These are phyloP conservation scores for Ceratocystis cacaofunesta DNA, from an alignment of 2,329 filamentous ascomycete genomes.

Conservation along the genomic window DNA sequence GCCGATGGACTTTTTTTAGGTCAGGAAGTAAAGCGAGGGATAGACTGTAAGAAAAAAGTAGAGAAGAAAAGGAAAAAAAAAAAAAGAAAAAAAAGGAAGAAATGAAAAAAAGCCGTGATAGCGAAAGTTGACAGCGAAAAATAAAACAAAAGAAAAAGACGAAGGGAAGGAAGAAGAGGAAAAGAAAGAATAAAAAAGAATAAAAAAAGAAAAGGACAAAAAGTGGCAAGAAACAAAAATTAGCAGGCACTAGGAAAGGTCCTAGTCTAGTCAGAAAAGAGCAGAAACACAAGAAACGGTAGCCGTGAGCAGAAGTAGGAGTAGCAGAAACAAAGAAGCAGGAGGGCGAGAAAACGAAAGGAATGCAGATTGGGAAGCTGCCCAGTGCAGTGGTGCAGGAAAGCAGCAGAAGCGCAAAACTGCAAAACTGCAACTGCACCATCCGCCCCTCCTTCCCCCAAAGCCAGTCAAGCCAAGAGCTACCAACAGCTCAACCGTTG, in stretches of 20 bases:
- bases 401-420: neutral
- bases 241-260: neutral
- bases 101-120: constrained; percentile 8
- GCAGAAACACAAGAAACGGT: neutral
- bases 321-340: neutral
- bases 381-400: too few species aligned
- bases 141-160: constrained; percentile 4
- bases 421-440: neutral
- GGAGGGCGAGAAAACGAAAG: neutral
- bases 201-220: constrained; percentile 6
- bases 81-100: constrained; percentile 1
- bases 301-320: neutral
- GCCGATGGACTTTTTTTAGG: neutral
- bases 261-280: neutral
- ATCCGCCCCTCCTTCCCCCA: too few species aligned
- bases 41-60: neutral
- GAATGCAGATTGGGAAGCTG: neutral
- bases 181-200: neutral
- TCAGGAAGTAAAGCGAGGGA: neutral
- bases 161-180: neutral
- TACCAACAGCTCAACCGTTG: neutral
- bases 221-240: constrained; percentile 7
- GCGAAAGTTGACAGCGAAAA: neutral
- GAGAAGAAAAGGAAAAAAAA: constrained; percentile 2
- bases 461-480: too few species aligned